Conservation (phyloP, 495 filamentous ascomycete genomes). For the Neurospora sp. region DNA sequence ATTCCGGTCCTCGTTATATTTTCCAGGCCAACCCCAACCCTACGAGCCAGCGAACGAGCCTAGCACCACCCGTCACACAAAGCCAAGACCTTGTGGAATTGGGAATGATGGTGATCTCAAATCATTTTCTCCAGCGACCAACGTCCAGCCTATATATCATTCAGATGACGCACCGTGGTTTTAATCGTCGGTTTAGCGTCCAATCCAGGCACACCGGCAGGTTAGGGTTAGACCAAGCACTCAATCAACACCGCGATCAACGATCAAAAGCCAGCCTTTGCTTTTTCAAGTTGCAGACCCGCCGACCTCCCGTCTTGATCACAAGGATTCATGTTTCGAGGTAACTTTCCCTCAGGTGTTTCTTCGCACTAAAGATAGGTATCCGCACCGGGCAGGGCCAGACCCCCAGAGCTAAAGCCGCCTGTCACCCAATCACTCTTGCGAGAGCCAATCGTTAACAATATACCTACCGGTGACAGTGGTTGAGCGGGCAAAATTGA, state of each 20-base stretch:
- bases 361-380: not conserved
- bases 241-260: not conserved
- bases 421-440: not conserved
- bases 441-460: not conserved
- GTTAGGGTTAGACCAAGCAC: not conserved
- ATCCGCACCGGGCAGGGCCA: not conserved
- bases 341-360: not conserved
- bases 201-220: not conserved
- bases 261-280: not conserved
- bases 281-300: not conserved
- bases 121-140: not conserved
- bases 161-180: not conserved
- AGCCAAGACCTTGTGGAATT: not conserved
- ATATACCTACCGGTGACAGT: not conserved
- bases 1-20: not conserved
- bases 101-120: not conserved
- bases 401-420: not conserved
- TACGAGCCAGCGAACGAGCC: not conserved
- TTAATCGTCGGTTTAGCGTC: not conserved
- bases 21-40: not conserved
- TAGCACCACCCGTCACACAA: not conserved
- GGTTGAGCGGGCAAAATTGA: not conserved
- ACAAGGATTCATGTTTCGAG: not conserved
- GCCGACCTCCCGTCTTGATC: not conserved
- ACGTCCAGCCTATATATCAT: not conserved